Base-by-base conservation (phyloP, 805 yeast genomes). In the Barnettozyma pratensis region DNA sequence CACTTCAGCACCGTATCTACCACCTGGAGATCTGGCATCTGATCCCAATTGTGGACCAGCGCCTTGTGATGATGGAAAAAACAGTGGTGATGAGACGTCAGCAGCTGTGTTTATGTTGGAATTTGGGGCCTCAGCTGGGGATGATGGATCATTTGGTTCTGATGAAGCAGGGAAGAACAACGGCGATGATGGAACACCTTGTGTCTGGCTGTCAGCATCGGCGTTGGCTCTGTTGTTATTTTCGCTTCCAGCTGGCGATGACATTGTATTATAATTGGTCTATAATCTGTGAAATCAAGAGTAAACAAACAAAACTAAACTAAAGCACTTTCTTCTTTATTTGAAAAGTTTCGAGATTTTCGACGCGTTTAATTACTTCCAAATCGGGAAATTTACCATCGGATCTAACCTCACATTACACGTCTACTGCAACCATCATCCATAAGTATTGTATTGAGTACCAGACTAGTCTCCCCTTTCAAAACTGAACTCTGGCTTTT, bases 161-260 rank as follows among this genome's bases (percentile, higher is more conserved):
- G 44, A 38, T 4, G 46, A 38, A 32, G 49, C 31, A 11, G 78
- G 72, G 60, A 74, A 75, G 52, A 73, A 77, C 52, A 79, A 70
- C 26, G 83, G 83, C 30, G 46, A 44, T 9, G 45, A 42, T 6
- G 40, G 25, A 4, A 36, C 40, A 3, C 12, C 40, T 12, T 42
- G 45, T 2, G 45, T 36, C 27, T 42, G 39, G 6, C 32, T 34
- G 11, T 36, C 45, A 4, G 27, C 39, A 12, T 38, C 31, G 9
- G 27, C 37, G 25, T 40, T 35, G 29, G 35, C 9, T 6, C 30
- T 27, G n/a, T 12, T 26, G 8, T 14, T 35, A 11, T 35, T 26
- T 6, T 12, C 32, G 30, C 25, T 31, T 28, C 25, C 12, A 12
- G 50, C 37, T 19, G 50, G 50, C 6, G 50, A 47, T 5, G 50